Percentiles rank a stretch among this genome's conserved stretches.
phyloP scores from a whole-genome alignment of 495 filamentous ascomycete species.

The Penicillium crystallinum region DNA sequence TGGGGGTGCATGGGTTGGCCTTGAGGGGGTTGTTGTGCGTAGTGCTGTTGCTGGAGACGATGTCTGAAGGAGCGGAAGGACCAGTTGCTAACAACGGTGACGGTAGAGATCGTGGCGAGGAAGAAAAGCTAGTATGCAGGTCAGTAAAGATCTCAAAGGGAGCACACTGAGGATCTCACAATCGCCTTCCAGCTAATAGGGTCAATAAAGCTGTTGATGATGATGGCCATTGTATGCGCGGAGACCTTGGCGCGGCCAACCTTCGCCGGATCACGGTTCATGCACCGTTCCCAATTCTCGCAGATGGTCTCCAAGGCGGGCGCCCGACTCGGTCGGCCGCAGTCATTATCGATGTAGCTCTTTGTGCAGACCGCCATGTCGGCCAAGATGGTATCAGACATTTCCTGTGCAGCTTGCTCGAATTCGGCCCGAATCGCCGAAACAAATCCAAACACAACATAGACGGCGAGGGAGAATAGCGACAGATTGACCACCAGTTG shows the following conservation, averaged over 20 bases:
- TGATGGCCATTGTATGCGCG: slow-evolving; percentile 76
- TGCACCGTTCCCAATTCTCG: slow-evolving; percentile 76
- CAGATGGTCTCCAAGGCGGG: slow-evolving; percentile 72
- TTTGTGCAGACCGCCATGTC: slow-evolving; percentile 68
- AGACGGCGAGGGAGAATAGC: slow-evolving; percentile 61
- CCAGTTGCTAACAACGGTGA: slow-evolving; percentile 44
- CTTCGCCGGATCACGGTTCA: slow-evolving; percentile 65
- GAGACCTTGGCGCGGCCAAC: slow-evolving; percentile 63
- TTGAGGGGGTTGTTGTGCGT: slow-evolving; percentile 21
- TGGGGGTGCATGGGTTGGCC: slow-evolving; percentile 19
- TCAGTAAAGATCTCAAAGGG: slow-evolving; percentile 11
- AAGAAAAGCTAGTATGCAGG: slow-evolving; percentile 30
- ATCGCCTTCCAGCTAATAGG: slow-evolving; percentile 70
- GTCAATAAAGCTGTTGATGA: slow-evolving; percentile 68
- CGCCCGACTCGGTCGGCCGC: slow-evolving; percentile 53
- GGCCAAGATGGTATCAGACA: slow-evolving; percentile 56
- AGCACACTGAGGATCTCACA: slow-evolving; percentile 35
- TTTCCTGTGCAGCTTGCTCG: slow-evolving; percentile 58
- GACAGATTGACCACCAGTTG: slow-evolving; percentile 75
- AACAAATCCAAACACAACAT: slow-evolving; percentile 65
- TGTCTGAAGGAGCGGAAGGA: slow-evolving; percentile 43
- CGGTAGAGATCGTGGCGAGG: slow-evolving; percentile 38
- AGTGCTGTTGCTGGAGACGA: slow-evolving; percentile 32
- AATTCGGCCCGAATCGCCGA: slow-evolving; percentile 72
- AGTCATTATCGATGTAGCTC: slow-evolving; percentile 69